A percentile compares a stretch with the other conserved stretches of the same genome.
Evolutionary conservation across 257 asterid genomes (phyloP).

Genomic region (Thymus mandschuricus): DNA sequence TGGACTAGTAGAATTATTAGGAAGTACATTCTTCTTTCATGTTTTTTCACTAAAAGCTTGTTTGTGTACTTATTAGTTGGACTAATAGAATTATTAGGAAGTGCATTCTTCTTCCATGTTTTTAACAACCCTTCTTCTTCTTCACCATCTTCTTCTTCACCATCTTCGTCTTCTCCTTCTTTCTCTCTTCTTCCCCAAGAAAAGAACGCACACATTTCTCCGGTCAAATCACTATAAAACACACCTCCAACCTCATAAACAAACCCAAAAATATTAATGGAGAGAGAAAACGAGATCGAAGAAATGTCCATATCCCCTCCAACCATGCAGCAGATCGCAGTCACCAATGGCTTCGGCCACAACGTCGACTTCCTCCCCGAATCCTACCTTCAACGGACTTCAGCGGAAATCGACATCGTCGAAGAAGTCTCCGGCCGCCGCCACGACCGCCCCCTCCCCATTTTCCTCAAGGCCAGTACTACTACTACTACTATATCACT

Average conservation of each 20-base stretch:
- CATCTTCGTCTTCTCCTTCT: too few relatives aligned
- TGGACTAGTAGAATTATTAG: too few relatives aligned
- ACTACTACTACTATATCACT: neutral
- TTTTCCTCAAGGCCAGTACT: slow-evolving; percentile 69
- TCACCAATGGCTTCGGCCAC: slow-evolving; percentile 67
- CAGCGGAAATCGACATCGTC: slow-evolving; percentile 70
- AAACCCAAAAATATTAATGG: slow-evolving; percentile 19
- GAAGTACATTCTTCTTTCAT: too few relatives aligned
- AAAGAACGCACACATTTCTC: too few relatives aligned
- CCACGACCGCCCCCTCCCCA: slow-evolving; percentile 69
- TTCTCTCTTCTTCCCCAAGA: slow-evolving; percentile 34
- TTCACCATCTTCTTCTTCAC: too few relatives aligned
- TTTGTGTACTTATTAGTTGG: too few relatives aligned
- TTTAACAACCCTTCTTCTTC: too few relatives aligned
- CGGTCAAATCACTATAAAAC: slow-evolving; percentile 41
- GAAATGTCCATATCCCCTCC: slow-evolving; percentile 61
- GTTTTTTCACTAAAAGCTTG: too few relatives aligned
- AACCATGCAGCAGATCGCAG: slow-evolving; percentile 51
- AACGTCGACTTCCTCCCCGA: slow-evolving; percentile 66
- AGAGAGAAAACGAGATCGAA: slow-evolving; percentile 59
- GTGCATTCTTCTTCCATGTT: too few relatives aligned
- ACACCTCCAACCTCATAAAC: neutral
- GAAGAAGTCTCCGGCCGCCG: slow-evolving; percentile 40
- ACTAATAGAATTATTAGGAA: too few relatives aligned
- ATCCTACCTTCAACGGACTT: slow-evolving; percentile 43